Evolutionary conservation across 257 asterid species (phyloP), one percentile per base, ranked within the genome.

Genomic region (Thymus mandschuricus): DNA sequence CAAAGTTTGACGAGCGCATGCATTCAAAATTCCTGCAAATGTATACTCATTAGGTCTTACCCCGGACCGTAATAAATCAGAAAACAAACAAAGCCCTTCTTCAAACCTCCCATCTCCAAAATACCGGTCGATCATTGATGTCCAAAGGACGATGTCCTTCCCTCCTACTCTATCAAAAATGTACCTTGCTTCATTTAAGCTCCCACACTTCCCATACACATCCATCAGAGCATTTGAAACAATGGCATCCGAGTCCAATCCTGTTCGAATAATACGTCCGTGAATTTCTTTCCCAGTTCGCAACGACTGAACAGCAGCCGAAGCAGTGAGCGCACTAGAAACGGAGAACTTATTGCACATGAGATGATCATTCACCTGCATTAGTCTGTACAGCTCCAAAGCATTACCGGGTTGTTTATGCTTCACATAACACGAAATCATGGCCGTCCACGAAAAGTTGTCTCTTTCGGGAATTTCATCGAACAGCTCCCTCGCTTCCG

Each of bases 181-280:
- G 71, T 77, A 72, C 50, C 85, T 85, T 3, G 97, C 97, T 69
- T 86, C 97, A 4, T 81, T 74, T 35, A 90, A 51, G 54, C 86
- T 90, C 68, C 97, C 95, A 59, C 96, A 90, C 84, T 86, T 90
- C 34, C 97, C 93, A 69, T 88, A 90, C 82, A 84, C 82, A 60
- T 88, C 90, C 72, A 87, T 66, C 69, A 90, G 78, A 30, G 96
- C 92, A 87, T 94, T 84, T 86, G 86, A 85, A 69, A 90, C 86
- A 38, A 84, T 86, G 0, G 90, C 88, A 84, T 90, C 96, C n/a
- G 94, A 81, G 77, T 85, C 90, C 77, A 81, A 78, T 29, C 87
- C 87, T 3, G 81, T 84, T 70, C 94, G 67, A 54, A 82, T 43
- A 40, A 88, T 86, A 76, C 70, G 87, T 8, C 89, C 85, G 66